Evolutionary conservation across 139 green algal genomes (phyloP), one percentile per base, ranked within the genome.

Genomic region (Haematococcus sp.): DNA sequence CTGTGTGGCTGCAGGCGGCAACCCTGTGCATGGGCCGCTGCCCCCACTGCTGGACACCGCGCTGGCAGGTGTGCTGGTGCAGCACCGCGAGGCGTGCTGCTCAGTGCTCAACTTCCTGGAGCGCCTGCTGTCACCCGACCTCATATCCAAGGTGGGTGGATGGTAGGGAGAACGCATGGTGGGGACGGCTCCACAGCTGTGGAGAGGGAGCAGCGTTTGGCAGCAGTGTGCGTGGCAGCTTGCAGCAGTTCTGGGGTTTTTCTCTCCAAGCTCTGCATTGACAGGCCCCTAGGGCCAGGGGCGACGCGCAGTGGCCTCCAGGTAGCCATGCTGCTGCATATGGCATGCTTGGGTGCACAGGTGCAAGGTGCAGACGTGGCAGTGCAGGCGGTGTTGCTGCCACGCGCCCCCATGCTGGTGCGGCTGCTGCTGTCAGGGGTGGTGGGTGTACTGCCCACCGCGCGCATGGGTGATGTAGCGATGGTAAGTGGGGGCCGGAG

Each of bases 71-170:
- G 44, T 40, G 65, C 40, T 66, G 54, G 60, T 87, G 66, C 81
- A 91, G 79, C 88, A 92, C 77, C 83, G 88, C 3, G 91, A 96
- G 68, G 91, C 91, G 17, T 92, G 89, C 81, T 61, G 75, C 71
- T 86, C 68, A 43, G 81, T 90, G 7, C 76, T 92, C n/a, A 73
- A 68, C 51, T 94, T 95, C 70, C 32, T 95, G 25, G 56, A 74
- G 2, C 35, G 54, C 3, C 30, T 86, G 32, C 31, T 68, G 28
- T 69, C 70, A 20, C 31, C 54, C 23, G 64, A 34, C 28, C 46
- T 40, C 52, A 52, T 73, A 9, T 63, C 68, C 9, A 55, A 68
- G 44, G 46, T 4, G 11, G 23, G 19, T 17, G 5, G 17, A 15
- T 30, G 13, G 5, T 35, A 30, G 63, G 33, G 16, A 19, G 63